phyloP scores from a whole-genome alignment of 257 asterid genomes.

The Gynochthodes officinalis region DNA sequence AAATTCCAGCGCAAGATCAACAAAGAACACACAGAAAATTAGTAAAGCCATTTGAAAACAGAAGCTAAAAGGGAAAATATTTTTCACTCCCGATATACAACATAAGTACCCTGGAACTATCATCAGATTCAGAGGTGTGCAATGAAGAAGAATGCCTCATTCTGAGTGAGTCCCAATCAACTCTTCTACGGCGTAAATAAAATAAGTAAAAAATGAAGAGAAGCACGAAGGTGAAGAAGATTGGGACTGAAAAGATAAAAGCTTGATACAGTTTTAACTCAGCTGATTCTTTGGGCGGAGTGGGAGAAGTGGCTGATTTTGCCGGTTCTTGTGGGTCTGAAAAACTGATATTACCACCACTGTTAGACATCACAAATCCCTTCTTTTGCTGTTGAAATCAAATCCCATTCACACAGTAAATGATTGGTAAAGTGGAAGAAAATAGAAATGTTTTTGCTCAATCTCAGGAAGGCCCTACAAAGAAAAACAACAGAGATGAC shows the following conservation, averaged over 20 bases:
- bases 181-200: conserved; percentile 66
- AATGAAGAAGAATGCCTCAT: conserved; percentile 40
- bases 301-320: not conserved
- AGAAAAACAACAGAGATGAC: too few species aligned
- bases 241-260: conserved; percentile 68
- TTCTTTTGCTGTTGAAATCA: not conserved
- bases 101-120: conserved; percentile 49
- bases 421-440: not conserved
- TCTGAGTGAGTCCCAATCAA: conserved; percentile 65
- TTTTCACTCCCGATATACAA: too few species aligned
- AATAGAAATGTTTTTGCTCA: not conserved
- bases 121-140: conserved; percentile 15
- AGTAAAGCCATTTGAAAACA: not conserved
- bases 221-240: conserved; percentile 62
- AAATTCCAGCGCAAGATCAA: conserved; percentile 1
- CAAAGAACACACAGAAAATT: not conserved
- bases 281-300: conserved; percentile 33
- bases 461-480: not conserved
- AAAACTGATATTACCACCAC: conserved; percentile 1
- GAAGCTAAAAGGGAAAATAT: not conserved
- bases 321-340: conserved; percentile 6
- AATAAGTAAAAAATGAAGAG: conserved; percentile 60
- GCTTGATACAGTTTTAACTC: conserved; percentile 69
- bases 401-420: conserved; percentile 4
- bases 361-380: conserved; percentile 1